Conservation (phyloP, 352 stramenopile genomes). For the Phytophthora meadii region DNA sequence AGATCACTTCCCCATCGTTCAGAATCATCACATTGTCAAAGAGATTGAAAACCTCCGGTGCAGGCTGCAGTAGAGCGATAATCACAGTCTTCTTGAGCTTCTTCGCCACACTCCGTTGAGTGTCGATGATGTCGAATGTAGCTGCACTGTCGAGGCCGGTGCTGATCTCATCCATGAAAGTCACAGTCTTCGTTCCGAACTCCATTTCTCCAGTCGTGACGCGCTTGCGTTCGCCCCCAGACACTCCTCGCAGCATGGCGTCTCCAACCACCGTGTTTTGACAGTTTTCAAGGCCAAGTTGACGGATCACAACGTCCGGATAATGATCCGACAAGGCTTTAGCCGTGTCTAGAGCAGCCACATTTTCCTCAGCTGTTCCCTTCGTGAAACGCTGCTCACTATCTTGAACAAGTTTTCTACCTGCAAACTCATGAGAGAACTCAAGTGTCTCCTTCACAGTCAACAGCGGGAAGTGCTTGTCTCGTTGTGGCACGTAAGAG, state of each 20-base stretch:
- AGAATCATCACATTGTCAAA: slow-evolving; percentile 60
- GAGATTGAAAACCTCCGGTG: slow-evolving; percentile 54
- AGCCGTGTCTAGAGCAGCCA: slow-evolving; percentile 13
- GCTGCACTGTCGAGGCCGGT: slow-evolving; percentile 60
- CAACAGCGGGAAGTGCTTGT: slow-evolving; percentile 88
- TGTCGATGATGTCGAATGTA: slow-evolving; percentile 58
- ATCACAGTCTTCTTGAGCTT: slow-evolving; percentile 51
- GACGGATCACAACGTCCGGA: slow-evolving; percentile 50
- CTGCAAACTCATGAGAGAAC: slow-evolving; percentile 80
- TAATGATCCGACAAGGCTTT: slow-evolving; percentile 39
- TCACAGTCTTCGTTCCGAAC: slow-evolving; percentile 71
- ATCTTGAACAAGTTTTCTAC: slow-evolving; percentile 24
- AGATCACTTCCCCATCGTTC: slow-evolving; percentile 50
- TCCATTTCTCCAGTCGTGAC: slow-evolving; percentile 89
- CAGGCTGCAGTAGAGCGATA: slow-evolving; percentile 85
- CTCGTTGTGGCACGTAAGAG: slow-evolving; percentile 54
- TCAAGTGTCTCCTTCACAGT: slow-evolving; percentile 47
- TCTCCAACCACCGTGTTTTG: slow-evolving; percentile 62
- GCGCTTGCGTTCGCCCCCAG: slow-evolving; percentile 88
- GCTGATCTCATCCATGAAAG: slow-evolving; percentile 82
- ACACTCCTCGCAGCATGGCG: slow-evolving; percentile 65
- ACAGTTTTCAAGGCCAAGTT: slow-evolving; percentile 52
- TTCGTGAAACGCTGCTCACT: slow-evolving; percentile 45
- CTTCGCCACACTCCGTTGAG: slow-evolving; percentile 47
- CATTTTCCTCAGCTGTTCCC: slow-evolving; percentile 39